Percentiles rank a stretch among this genome's conserved stretches.
These are phyloP conservation scores for Tieghemiomyces parasiticus DNA, from an alignment of 192 early-diverging fungal genomes.

Conservation along the genomic window DNA sequence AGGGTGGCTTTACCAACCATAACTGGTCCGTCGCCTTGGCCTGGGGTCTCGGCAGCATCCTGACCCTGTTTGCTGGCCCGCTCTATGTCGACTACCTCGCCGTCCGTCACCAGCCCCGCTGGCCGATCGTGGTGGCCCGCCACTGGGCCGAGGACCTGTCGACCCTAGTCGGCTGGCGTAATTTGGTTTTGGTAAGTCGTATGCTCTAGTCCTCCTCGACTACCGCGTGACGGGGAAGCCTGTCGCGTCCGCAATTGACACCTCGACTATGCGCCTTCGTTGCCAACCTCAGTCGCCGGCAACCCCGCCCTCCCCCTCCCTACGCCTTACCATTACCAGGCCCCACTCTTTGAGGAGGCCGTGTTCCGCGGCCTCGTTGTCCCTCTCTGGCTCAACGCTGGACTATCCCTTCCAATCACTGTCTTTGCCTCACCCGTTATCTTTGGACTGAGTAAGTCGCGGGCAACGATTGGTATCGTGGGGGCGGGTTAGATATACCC, in stretches of 20 bases:
- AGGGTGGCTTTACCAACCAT: not conserved
- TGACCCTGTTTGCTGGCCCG: slow-evolving; percentile 1
- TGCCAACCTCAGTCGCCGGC: too few species aligned
- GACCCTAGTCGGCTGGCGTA: not conserved
- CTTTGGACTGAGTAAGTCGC: not conserved
- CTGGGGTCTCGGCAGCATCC: not conserved
- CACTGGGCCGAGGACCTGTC: not conserved
- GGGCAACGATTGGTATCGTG: not conserved
- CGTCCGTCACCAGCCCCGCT: not conserved
- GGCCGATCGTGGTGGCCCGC: not conserved
- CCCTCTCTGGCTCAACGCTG: not conserved
- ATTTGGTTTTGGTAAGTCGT: not conserved
- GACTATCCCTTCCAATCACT: not conserved
- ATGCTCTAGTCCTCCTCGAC: not conserved
- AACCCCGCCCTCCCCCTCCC: too few species aligned
- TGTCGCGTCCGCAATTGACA: too few species aligned
- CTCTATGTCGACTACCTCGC: not conserved
- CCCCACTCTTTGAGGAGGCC: not conserved
- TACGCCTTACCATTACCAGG: not conserved
- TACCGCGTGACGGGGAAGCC: too few species aligned
- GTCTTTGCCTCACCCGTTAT: not conserved
- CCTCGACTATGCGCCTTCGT: too few species aligned
- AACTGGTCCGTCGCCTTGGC: too few species aligned
- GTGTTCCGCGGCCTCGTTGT: not conserved
- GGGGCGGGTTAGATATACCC: not conserved